Base-by-base conservation (phyloP, 1,284 basidiomycete genomes). In the Fistulina hepatica region DNA sequence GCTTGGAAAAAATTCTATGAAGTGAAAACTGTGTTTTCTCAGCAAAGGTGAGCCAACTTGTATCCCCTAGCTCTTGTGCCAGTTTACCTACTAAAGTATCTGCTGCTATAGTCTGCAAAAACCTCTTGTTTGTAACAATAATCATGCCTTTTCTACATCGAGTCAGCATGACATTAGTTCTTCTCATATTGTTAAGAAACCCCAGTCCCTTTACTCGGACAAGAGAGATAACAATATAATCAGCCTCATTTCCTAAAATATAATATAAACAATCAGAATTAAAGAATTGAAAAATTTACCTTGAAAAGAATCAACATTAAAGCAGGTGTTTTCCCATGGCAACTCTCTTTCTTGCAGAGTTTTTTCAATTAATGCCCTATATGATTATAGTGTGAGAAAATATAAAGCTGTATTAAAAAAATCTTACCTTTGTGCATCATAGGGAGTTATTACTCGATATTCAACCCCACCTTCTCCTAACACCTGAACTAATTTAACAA, bases 161-260 rank as follows among this genome's bases (percentile, higher is more conserved):
- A 1, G 71, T 71, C 31, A 82, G 56, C 76, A 83, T 79, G 26
- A 82, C 79, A 53, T 82, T 82, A 11, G 69, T 67, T 2, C 79
- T 67, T 4, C 67, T 55, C 10, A 52, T n/a, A 35, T 65, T 67
- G 6, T 37, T 46, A 15, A 78, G 50, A 46, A 77, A 79, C 1
- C 75, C 73, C 1, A 65, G 49, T 3, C 43, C 48, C 1, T 48
- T 41, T 1, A 73, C 61, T 9, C 73, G 60, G 3, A 75, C 70
- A n/a, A 74, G 43, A 4, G 73, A 81, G 24, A 83, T 62, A 27
- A 83, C 67, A 37, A 81, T 74, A 33, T 69, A 65, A 36, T 79
- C 61, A 24, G 60, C 58, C 41, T 73, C 68, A 51, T 72, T 69
- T 3, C 69, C 69, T 69, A 44, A 8, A 21, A 33, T 17, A 37